These are phyloP conservation scores for Trichocladium antarcticum DNA, from an alignment of 495 filamentous ascomycete species.

Conservation along the genomic window DNA sequence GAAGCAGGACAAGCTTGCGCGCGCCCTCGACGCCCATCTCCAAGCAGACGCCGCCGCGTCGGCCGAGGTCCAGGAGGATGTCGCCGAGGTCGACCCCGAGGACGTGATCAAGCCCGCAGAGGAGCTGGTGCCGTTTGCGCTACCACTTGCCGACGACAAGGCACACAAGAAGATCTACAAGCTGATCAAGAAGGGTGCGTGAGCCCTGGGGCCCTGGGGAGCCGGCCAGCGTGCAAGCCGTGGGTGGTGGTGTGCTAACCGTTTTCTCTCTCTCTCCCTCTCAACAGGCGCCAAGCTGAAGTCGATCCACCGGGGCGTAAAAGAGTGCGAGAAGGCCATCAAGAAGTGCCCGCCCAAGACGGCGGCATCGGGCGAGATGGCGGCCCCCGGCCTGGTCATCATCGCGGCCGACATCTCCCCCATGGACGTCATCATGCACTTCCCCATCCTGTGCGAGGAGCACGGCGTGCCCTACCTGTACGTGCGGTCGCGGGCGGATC, in stretches of 20 bases:
- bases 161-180: slow-evolving; percentile 84
- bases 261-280: not conserved
- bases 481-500: slow-evolving; percentile 73
- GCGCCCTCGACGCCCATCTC: slow-evolving; percentile 26
- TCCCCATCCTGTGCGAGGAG: slow-evolving; percentile 95
- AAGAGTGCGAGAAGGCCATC: slow-evolving; percentile 95
- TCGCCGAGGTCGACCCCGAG: slow-evolving; percentile 21
- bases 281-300: slow-evolving; percentile 75
- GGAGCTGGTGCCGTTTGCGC: slow-evolving; percentile 84
- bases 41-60: slow-evolving; percentile 20
- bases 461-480: slow-evolving; percentile 92
- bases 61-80: slow-evolving; percentile 20
- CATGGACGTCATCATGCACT: slow-evolving; percentile 93
- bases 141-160: slow-evolving; percentile 85
- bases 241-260: not conserved
- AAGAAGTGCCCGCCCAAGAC: slow-evolving; percentile 64
- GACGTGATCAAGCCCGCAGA: slow-evolving; percentile 44
- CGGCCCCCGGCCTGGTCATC: slow-evolving; percentile 65
- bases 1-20: slow-evolving; percentile 40
- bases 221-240: too few species aligned
- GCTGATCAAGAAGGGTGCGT: slow-evolving; percentile 82
- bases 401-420: slow-evolving; percentile 95
- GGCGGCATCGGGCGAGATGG: slow-evolving; percentile 38
- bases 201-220: too few species aligned
- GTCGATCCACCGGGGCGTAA: slow-evolving; percentile 90